Percentiles rank a stretch among this genome's conserved stretches.
Evolutionary conservation across 164 flowering plant genomes (phyloP).

Genomic region (Euptelea pleiosperma): DNA sequence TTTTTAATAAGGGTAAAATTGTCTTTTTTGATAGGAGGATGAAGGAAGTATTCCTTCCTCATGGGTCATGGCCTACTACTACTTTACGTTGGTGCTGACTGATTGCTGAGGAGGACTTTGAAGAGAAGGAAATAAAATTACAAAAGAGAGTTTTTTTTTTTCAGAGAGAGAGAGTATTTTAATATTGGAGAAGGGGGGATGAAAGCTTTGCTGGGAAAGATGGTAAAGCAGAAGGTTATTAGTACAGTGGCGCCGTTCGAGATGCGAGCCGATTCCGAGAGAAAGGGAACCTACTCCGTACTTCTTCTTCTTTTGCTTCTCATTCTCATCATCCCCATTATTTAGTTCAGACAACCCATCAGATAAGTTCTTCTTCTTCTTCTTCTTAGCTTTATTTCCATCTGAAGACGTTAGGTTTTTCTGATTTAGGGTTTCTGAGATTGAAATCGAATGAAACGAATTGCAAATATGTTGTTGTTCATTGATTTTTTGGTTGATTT

Average conservation of each 20-base stretch:
- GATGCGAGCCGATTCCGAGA: conserved; percentile 36
- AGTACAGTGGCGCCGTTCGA: conserved; percentile 16
- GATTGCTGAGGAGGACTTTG: conserved; percentile 17
- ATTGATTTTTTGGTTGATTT: conserved; percentile 3
- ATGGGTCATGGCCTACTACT: no score
- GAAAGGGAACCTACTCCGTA: conserved; percentile 36
- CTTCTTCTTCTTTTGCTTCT: conserved; percentile 34
- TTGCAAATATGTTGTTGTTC: not conserved
- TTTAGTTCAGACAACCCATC: conserved; percentile 10
- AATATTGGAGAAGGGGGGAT: not conserved
- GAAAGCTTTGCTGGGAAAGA: conserved; percentile 9
- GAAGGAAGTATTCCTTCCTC: not conserved
- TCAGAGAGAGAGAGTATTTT: not conserved
- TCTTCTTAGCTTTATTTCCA: no score
- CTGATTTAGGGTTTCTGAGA: conserved; percentile 6
- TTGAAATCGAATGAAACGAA: not conserved
- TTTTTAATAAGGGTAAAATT: no score
- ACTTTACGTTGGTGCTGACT: conserved; percentile 5
- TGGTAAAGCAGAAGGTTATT: conserved; percentile 12
- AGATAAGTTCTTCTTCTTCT: conserved; percentile 5
- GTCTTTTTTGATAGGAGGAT: no score
- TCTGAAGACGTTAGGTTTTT: not conserved
- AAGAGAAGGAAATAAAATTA: no score
- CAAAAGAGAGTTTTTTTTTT: not conserved
- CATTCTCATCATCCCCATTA: conserved; percentile 32